A percentile compares a stretch with the other conserved stretches of the same genome.
Evolutionary conservation across 257 asterid species (phyloP).

Genomic region (Cinchona pubescens): DNA sequence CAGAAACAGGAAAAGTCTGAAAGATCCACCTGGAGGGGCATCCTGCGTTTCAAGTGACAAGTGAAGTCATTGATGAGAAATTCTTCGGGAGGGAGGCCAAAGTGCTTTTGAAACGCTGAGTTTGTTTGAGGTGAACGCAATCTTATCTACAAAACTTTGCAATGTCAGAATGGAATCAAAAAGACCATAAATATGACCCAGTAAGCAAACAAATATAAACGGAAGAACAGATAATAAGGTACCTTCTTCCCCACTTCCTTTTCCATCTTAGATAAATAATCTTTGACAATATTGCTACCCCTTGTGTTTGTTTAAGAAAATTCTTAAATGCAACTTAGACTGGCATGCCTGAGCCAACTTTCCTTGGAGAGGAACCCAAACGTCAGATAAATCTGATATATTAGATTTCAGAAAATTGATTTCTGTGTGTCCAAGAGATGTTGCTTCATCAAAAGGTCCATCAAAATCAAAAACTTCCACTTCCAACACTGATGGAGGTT

Average conservation of each 20-base stretch:
- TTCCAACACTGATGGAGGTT: conserved; percentile 89
- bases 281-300: conserved; percentile 70
- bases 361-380: conserved; percentile 91
- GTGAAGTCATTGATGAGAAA: conserved; percentile 93
- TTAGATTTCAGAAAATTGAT: conserved; percentile 75
- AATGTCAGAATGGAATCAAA: conserved; percentile 17
- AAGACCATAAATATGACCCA: conserved; percentile 20
- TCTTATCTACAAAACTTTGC: conserved; percentile 52
- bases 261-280: conserved; percentile 88
- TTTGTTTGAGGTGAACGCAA: conserved; percentile 97
- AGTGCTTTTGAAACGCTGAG: conserved; percentile 93
- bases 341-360: conserved; percentile 97
- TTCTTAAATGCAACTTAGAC: conserved; percentile 86
- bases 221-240: conserved; percentile 19
- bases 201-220: conserved; percentile 3
- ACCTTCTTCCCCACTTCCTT: conserved; percentile 99
- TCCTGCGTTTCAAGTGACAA: conserved; percentile 90
- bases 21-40: conserved; percentile 89
- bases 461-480: conserved; percentile 90
- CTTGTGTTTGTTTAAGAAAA: conserved; percentile 77
- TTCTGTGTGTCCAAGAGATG: conserved; percentile 86
- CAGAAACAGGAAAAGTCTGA: neutral
- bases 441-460: conserved; percentile 91
- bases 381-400: conserved; percentile 78
- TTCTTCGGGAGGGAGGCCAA: conserved; percentile 90